These are phyloP conservation scores for Clitopilus passeckerianus DNA, from an alignment of 768 basidiomycete genomes.

Conservation along the genomic window DNA sequence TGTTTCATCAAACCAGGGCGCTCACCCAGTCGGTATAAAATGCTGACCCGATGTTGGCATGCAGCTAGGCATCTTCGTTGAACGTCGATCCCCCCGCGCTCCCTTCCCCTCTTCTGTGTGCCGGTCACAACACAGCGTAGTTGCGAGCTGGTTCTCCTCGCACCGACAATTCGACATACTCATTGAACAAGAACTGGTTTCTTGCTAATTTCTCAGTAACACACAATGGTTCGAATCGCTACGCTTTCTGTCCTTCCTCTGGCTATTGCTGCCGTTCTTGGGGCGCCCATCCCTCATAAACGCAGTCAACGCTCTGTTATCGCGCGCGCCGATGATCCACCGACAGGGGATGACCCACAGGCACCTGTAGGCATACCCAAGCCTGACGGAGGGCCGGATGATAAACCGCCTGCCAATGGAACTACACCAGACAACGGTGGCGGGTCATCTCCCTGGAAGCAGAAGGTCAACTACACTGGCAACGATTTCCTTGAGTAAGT, in stretches of 20 bases:
- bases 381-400: too few relatives aligned
- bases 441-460: neutral
- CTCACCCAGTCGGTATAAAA: neutral
- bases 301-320: neutral
- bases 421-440: neutral
- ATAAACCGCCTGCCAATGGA: neutral
- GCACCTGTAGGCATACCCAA: neutral
- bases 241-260: neutral
- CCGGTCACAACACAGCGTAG: neutral
- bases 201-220: neutral
- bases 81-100: neutral
- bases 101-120: neutral
- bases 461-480: neutral
- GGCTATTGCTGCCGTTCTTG: neutral
- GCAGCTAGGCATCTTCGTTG: neutral
- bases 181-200: neutral
- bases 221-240: neutral
- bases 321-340: neutral
- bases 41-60: neutral
- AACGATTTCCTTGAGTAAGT: neutral
- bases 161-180: neutral
- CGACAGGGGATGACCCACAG: neutral
- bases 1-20: neutral
- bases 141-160: neutral
- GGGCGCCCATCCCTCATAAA: neutral